Evolutionary conservation across 2,329 filamentous ascomycete genomes (phyloP), one percentile per base, ranked within the genome.

Genomic region (Colletotrichum sp.): DNA sequence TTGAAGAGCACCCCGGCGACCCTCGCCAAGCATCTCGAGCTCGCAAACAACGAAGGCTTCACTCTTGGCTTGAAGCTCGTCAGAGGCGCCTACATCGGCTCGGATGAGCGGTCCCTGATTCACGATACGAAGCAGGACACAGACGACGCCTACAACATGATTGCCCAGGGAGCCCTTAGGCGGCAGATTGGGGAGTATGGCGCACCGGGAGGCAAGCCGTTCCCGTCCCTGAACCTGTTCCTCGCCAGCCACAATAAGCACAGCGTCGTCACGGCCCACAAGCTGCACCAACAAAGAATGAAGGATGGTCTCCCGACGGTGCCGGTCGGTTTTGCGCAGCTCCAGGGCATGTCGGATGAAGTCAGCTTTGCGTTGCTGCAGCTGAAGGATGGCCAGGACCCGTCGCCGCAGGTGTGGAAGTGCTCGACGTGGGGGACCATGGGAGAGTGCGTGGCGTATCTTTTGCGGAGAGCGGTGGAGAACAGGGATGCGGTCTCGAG

Each of bases 261-360:
- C 28, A 73, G 71, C 55, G 71, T 73, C 15, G 57, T 91, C 67
- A 90, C 90, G 59, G 95, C 94, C 7, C 93, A 98, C 16, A 86
- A 88, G 30, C 88, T 86, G 68, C 90, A 90, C 16, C 89, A 89
- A 28, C 86, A 85, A 18, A 84, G 93, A 34, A 86, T 90, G 74
- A 88, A 88, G 79, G 86, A 76, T 9, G 85, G 85, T 12, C 82
- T 80, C 9, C 86, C 86, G 79, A 85, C 85, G 82, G 84, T 85
- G 0, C 82, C 83, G 49, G 82, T 87, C 65, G 83, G 85, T 1
- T 88, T 87, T 62, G 79, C 81, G 6, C 82, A 83, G 62, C 78
- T 80, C 26, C 77, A 78, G 72, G 78, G 96, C 44, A 99, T 98
- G 96, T 96, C 96, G 4, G 96, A 99, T 80, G 96, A 98, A 83